Base-by-base conservation (phyloP, 2,329 filamentous ascomycete genomes). In the Ophiognomonia clavigignenti-juglandacearum region DNA sequence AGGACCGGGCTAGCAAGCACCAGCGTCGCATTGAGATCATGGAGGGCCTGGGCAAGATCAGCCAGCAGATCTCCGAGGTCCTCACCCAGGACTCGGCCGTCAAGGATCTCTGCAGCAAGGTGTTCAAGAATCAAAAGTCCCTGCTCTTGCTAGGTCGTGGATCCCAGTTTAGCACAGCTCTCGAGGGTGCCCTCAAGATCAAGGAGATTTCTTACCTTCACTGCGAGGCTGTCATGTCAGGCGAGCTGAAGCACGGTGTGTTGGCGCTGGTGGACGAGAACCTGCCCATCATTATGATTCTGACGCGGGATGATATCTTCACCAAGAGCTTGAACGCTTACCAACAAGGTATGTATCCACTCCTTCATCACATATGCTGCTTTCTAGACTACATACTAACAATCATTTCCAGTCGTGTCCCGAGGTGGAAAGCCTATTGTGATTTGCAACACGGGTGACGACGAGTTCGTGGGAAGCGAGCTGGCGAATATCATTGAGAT, bases 201-300 rank as follows among this genome's bases (percentile, higher is more conserved):
- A 98, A 98, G 82, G 93, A 98, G 74, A 98, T 98, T 62, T 97
- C 92, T 16, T 98, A 98, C 72, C 87, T 98, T 51, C 93, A 98
- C 72, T 98, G 93, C 71, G 93, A 98, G 75, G 93, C 93, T 60
- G 93, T 98, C 76, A 98, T 98, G 93, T 97, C 93, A 55, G 93
- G 93, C 71, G 93, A 98, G 74, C 81, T 98, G 61, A 98, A 98
- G 82, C 93, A 98, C 70, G 93, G 93, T 77, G 93, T 98, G 43
- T 77, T 98, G 64, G 93, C 93, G 44, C 80, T 98, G 54, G 93
- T 98, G 51, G 93, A 98, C 62, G 93, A 98, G 80, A 92, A 96
- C 72, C 82, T 98, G 31, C 93, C 93, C 53, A 98, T 98, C 68
- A 96, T 98, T 71, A 98, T 98, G 93, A 97, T 98, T 63, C 78